Evolutionary conservation across 306 rosid species (phyloP).

Genomic region (Cicer judaicum): DNA sequence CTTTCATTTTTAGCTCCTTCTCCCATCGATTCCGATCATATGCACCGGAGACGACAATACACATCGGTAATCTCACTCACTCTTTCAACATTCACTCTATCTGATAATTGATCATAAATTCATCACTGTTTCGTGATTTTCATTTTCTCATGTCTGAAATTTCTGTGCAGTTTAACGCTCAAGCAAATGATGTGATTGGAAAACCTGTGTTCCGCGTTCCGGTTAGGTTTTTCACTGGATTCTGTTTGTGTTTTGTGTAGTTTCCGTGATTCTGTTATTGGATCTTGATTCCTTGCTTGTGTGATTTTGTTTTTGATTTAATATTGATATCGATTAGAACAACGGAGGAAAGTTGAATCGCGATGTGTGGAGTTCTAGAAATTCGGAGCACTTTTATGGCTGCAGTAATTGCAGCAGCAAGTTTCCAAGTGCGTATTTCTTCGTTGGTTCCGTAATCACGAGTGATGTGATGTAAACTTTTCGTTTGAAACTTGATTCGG

Average conservation of each 20-base stretch:
- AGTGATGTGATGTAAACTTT: conserved; percentile 40
- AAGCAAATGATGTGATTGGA: conserved; percentile 52
- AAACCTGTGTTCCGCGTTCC: conserved; percentile 65
- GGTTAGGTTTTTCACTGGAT: conserved; percentile 69
- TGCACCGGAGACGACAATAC: conserved; percentile 47
- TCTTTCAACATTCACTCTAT: background rate
- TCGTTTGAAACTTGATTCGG: conserved; percentile 40
- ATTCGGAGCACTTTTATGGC: conserved; percentile 71
- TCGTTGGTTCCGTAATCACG: conserved; percentile 40
- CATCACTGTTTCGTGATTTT: conserved; percentile 24
- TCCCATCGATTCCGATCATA: conserved; percentile 64
- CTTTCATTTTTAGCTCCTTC: conserved; percentile 87
- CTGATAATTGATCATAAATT: background rate
- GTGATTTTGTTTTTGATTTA: conserved; percentile 39
- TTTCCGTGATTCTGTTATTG: conserved; percentile 24
- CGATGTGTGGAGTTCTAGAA: conserved; percentile 78
- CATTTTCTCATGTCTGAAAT: background rate
- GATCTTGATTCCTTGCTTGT: conserved; percentile 45
- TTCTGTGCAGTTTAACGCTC: conserved; percentile 51
- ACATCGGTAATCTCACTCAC: conserved; percentile 56
- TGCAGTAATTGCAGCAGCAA: conserved; percentile 82
- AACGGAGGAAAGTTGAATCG: conserved; percentile 65
- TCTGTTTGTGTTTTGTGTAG: conserved; percentile 17
- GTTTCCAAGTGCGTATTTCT: conserved; percentile 71
- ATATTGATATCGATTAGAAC: conserved; percentile 46